Evolutionary conservation across 208 protist species (phyloP).

Genomic region (Wallacemonas sp.): DNA sequence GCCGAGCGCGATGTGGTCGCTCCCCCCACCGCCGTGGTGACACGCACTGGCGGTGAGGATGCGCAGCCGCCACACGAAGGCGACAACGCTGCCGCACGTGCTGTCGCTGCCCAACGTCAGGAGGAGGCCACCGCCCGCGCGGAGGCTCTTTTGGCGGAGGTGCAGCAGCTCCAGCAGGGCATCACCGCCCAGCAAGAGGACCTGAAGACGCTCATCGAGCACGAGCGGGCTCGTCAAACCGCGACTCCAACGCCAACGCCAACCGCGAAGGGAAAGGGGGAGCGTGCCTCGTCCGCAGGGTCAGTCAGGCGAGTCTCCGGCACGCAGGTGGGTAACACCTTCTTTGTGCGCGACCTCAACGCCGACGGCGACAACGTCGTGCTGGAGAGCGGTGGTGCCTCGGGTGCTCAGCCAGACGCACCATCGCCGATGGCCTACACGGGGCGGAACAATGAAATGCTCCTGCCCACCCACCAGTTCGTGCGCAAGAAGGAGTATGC

Average conservation of each 20-base stretch:
- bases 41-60: not conserved
- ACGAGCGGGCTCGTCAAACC: not conserved
- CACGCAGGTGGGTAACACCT: slow-evolving; percentile 12
- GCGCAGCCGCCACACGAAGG: no score
- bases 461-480: slow-evolving; percentile 49
- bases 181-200: slow-evolving; percentile 5
- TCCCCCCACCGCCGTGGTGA: not conserved
- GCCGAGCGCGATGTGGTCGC: not conserved
- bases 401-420: not conserved
- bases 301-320: slow-evolving; percentile 12
- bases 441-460: slow-evolving; percentile 23
- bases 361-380: not conserved
- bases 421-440: not conserved
- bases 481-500: slow-evolving; percentile 53
- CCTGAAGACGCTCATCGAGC: not conserved
- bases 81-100: not conserved
- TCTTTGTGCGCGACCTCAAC: slow-evolving; percentile 12
- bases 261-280: not conserved
- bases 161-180: not conserved
- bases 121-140: not conserved
- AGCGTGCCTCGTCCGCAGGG: not conserved
- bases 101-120: not conserved
- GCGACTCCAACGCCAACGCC: not conserved
- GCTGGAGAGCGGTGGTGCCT: not conserved
- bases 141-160: not conserved